Evolutionary conservation across 2,329 filamentous ascomycete species (phyloP).

Genomic region (Fusarium nelsonii): DNA sequence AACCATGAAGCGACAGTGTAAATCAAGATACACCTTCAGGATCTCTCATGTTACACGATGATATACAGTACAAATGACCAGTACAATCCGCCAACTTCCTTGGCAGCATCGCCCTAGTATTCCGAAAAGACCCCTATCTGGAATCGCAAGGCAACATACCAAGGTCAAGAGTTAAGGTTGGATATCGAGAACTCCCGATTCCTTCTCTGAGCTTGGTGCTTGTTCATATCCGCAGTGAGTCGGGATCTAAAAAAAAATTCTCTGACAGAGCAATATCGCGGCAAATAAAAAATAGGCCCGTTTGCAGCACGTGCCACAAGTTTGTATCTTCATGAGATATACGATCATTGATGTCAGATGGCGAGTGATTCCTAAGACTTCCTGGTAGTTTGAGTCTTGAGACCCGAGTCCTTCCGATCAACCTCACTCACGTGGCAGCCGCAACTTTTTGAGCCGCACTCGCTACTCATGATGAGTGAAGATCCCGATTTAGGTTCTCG

Average conservation of each 20-base stretch:
- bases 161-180: conserved; percentile 1
- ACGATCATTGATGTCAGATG: conserved; percentile 10
- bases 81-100: conserved; percentile 1
- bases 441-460: conserved; percentile 31
- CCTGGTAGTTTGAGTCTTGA: neutral
- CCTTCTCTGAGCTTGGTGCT: neutral
- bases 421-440: conserved; percentile 38
- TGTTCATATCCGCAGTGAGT: conserved; percentile 7
- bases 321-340: neutral
- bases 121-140: conserved; percentile 2
- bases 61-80: conserved; percentile 15
- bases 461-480: conserved; percentile 2
- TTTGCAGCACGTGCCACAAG: conserved; percentile 20
- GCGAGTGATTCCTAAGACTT: conserved; percentile 14
- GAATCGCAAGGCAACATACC: neutral
- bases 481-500: conserved; percentile 18
- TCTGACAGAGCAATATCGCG: neutral
- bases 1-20: conserved; percentile 15
- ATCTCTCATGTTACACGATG: neutral
- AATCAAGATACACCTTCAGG: conserved; percentile 5
- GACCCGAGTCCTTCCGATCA: conserved; percentile 44
- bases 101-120: neutral
- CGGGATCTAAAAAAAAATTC: conserved; percentile 9
- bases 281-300: conserved; percentile 19
- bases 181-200: conserved; percentile 27